Conservation (phyloP, 768 basidiomycete genomes). For the Mycena metata region DNA sequence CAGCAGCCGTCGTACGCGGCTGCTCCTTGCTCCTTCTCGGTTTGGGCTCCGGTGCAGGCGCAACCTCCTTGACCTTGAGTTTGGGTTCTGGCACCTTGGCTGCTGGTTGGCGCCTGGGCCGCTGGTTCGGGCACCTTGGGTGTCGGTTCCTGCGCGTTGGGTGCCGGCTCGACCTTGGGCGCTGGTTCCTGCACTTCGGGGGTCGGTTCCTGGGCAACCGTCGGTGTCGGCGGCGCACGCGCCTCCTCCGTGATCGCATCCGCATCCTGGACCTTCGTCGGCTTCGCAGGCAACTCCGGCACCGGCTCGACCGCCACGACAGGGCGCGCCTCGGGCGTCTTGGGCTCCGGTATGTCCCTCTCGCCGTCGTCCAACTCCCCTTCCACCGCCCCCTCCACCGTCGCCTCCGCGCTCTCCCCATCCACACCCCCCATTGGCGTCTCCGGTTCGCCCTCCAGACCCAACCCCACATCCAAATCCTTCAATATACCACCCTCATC, state of each 20-base stretch:
- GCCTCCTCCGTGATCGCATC: slow-evolving; percentile 41
- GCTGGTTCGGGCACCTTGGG: slow-evolving; percentile 24
- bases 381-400: slow-evolving; percentile 50
- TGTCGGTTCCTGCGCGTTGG: no score
- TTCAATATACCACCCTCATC: slow-evolving; percentile 15
- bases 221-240: slow-evolving; percentile 32
- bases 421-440: slow-evolving; percentile 61
- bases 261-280: slow-evolving; percentile 12
- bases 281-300: slow-evolving; percentile 32
- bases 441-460: slow-evolving; percentile 70
- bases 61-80: slow-evolving; percentile 5
- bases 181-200: neutral
- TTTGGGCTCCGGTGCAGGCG: slow-evolving; percentile 40
- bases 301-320: slow-evolving; percentile 47
- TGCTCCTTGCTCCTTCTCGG: slow-evolving; percentile 50
- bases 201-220: slow-evolving; percentile 7
- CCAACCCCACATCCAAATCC: slow-evolving; percentile 57
- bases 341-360: slow-evolving; percentile 68
- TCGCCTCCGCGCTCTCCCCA: slow-evolving; percentile 59
- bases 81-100: neutral
- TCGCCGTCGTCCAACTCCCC: slow-evolving; percentile 47
- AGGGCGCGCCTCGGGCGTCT: slow-evolving; percentile 80
- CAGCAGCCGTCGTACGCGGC: slow-evolving; percentile 29
- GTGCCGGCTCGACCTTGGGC: no score
- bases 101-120: no score